Evolutionary conservation across 2,329 filamentous ascomycete species (phyloP).

Genomic region (Cladosporium velox): DNA sequence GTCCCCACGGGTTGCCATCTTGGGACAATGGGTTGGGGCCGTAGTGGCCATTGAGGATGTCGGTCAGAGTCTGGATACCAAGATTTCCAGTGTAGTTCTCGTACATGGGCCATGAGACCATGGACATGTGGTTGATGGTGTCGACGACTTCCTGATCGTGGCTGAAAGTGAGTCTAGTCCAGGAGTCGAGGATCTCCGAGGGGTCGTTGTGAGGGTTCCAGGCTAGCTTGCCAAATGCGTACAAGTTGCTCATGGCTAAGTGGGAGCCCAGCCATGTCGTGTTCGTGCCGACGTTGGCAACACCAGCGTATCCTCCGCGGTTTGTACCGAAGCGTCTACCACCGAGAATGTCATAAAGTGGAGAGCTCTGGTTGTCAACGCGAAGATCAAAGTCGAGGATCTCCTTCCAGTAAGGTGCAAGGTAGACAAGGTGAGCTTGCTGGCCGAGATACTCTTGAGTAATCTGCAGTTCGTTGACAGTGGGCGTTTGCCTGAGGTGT

Average conservation of each 20-base stretch:
- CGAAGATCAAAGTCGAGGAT: conserved; percentile 68
- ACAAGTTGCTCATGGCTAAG: conserved; percentile 70
- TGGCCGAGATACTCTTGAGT: conserved; percentile 72
- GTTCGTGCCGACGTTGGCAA: conserved; percentile 68
- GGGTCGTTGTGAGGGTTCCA: conserved; percentile 61
- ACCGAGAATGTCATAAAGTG: conserved; percentile 61
- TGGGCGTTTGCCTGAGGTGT: conserved; percentile 49
- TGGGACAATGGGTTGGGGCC: conserved; percentile 68
- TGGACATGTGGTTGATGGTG: conserved; percentile 62
- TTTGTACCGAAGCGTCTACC: conserved; percentile 60
- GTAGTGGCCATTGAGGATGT: conserved; percentile 67
- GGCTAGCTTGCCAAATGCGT: conserved; percentile 67
- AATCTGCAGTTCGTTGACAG: conserved; percentile 66
- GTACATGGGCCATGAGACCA: conserved; percentile 70
- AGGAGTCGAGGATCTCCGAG: conserved; percentile 59
- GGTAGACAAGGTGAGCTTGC: conserved; percentile 68
- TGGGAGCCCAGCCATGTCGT: conserved; percentile 70
- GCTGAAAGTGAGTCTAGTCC: conserved; percentile 69
- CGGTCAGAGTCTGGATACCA: conserved; percentile 68
- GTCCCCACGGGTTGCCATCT: conserved; percentile 69
- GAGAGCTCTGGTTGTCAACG: conserved; percentile 57
- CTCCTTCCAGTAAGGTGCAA: conserved; percentile 68
- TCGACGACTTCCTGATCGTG: conserved; percentile 57
- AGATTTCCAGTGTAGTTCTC: conserved; percentile 72
- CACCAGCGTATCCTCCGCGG: conserved; percentile 64